These are phyloP conservation scores for Exophiala mesophila DNA, from an alignment of 2,329 filamentous ascomycete genomes.

Conservation along the genomic window DNA sequence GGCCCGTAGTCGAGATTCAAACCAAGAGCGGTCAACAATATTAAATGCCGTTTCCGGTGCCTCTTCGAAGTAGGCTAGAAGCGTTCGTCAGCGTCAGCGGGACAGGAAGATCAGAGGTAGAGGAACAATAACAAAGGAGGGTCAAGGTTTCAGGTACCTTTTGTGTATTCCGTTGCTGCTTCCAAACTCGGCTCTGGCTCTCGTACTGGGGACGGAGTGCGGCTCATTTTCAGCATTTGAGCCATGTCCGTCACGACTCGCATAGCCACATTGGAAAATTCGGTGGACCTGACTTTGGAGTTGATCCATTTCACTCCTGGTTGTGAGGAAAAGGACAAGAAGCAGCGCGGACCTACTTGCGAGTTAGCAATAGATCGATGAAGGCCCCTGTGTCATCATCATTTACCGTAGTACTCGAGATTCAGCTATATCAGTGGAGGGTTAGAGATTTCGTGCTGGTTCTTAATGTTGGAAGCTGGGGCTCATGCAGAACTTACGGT, in stretches of 20 bases:
- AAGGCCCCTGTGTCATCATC: background rate
- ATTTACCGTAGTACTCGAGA: slow-evolving; percentile 8
- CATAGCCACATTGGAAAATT: slow-evolving; percentile 3
- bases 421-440: slow-evolving; percentile 3
- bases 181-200: slow-evolving; percentile 8
- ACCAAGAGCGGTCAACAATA: slow-evolving; percentile 1
- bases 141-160: slow-evolving; percentile 4
- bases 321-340: slow-evolving; percentile 11
- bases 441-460: slow-evolving; percentile 2
- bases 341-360: slow-evolving; percentile 6
- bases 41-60: background rate
- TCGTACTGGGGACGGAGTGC: slow-evolving; percentile 1
- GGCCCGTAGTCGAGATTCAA: slow-evolving; percentile 1
- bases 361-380: background rate
- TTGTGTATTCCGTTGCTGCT: slow-evolving; percentile 9
- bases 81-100: background rate
- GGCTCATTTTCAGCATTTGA: slow-evolving; percentile 11
- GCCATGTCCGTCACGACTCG: slow-evolving; percentile 2
- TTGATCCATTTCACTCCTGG: slow-evolving; percentile 9
- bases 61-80: slow-evolving; percentile 4
- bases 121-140: too few relatives aligned
- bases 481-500: slow-evolving; percentile 3
- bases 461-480: background rate
- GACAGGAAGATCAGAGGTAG: too few relatives aligned
- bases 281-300: slow-evolving; percentile 5